Percentiles rank a stretch among this genome's conserved stretches.
Conservation (phyloP, 2,329 filamentous ascomycete species). For the Colletotrichum sp. region DNA sequence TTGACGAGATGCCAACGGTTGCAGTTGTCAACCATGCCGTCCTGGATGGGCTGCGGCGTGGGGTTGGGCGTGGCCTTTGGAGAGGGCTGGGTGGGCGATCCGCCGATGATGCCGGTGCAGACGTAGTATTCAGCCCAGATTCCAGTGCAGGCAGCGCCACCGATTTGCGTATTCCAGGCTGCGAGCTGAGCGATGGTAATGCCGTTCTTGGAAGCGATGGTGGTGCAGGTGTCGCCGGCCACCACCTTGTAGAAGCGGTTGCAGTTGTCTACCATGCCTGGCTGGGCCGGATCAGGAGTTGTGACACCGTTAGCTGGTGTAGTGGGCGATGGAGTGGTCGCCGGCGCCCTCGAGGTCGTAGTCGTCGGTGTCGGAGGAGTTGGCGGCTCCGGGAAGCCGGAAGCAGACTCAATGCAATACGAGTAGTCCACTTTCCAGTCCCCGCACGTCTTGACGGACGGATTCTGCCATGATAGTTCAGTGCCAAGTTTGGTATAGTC, state of each 20-base stretch:
- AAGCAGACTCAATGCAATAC: no score
- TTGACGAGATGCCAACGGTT: conserved; percentile 30
- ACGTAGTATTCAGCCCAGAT: not conserved
- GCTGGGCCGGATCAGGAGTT: not conserved
- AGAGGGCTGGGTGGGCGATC: not conserved
- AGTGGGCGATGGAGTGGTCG: no score
- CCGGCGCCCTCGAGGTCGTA: no score
- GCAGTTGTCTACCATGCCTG: conserved; percentile 24
- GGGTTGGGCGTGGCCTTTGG: conserved; percentile 20
- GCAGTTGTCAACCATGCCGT: conserved; percentile 32
- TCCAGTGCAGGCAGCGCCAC: not conserved
- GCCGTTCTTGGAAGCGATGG: conserved; percentile 6
- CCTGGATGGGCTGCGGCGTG: conserved; percentile 33
- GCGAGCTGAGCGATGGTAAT: conserved; percentile 20
- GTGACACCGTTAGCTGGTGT: no score
- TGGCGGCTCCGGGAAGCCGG: not conserved
- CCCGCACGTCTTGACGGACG: no score
- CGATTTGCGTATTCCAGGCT: conserved; percentile 23
- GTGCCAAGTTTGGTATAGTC: no score
- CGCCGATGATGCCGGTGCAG: not conserved
- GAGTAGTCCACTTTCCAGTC: no score
- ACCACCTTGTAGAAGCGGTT: conserved; percentile 23
- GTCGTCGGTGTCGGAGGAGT: no score
- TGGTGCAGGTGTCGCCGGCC: conserved; percentile 15
- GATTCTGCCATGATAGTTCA: no score